Percentiles rank a stretch among this genome's conserved stretches.
phyloP scores from a whole-genome alignment of 257 asterid genomes.

The Dorcoceras hygrometricum region DNA sequence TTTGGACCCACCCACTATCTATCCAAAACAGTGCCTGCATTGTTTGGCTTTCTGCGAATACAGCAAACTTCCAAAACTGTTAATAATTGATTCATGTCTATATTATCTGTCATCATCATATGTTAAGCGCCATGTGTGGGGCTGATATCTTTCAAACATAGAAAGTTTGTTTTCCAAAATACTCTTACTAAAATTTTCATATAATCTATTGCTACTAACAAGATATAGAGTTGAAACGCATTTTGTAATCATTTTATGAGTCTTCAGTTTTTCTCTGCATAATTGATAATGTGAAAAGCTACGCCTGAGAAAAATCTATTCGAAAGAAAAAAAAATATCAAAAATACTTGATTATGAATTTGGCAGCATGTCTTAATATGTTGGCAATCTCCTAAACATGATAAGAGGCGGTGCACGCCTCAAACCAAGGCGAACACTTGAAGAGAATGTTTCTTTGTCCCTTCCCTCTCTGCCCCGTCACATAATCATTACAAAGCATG shows the following conservation, averaged over 20 bases:
- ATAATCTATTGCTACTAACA: too few relatives aligned
- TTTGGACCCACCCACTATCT: background rate
- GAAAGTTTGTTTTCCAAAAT: too few relatives aligned
- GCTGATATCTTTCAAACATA: too few relatives aligned
- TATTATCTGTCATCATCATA: too few relatives aligned
- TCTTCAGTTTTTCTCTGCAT: too few relatives aligned
- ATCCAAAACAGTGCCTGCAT: background rate
- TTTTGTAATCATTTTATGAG: too few relatives aligned
- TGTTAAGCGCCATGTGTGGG: too few relatives aligned
- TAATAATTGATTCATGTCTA: background rate
- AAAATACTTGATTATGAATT: background rate
- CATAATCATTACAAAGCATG: slow-evolving; percentile 43
- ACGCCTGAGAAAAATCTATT: too few relatives aligned
- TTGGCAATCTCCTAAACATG: slow-evolving; percentile 23
- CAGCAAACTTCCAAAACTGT: background rate
- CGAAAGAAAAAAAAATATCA: too few relatives aligned
- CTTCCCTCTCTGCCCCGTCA: slow-evolving; percentile 38
- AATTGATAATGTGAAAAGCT: too few relatives aligned
- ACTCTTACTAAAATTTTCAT: too few relatives aligned
- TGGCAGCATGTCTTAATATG: slow-evolving; percentile 14
- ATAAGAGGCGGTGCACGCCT: slow-evolving; percentile 47
- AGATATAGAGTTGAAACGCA: too few relatives aligned
- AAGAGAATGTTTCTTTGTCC: slow-evolving; percentile 73
- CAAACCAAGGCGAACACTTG: slow-evolving; percentile 18
- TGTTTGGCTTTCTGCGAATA: background rate